Evolutionary conservation across 2,329 filamentous ascomycete species (phyloP).

Genomic region (Bipolaris victoriae): DNA sequence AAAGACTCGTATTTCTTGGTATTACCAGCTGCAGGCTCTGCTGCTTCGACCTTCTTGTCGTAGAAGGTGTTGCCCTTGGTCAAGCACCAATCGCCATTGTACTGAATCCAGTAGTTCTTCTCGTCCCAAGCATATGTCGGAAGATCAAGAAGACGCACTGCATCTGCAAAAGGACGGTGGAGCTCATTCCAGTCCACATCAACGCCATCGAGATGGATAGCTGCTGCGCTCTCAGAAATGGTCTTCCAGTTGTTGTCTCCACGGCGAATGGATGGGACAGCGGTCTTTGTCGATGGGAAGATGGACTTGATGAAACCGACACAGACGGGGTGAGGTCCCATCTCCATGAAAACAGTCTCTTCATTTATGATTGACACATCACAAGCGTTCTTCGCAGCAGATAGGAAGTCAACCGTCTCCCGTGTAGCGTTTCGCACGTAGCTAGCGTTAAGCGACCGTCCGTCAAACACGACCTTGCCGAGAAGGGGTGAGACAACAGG

Average conservation of each 20-base stretch:
- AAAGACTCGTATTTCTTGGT: conserved; percentile 4
- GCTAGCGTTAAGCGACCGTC: neutral
- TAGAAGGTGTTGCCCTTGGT: conserved; percentile 23
- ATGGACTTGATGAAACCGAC: conserved; percentile 3
- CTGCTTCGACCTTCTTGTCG: neutral
- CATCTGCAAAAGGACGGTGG: conserved; percentile 58
- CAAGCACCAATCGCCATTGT: conserved; percentile 41
- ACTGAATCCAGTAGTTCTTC: conserved; percentile 48
- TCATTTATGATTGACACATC: neutral
- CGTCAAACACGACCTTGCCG: neutral
- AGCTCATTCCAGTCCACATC: conserved; percentile 68
- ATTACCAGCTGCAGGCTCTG: neutral
- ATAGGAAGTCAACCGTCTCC: neutral
- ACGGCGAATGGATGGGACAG: neutral
- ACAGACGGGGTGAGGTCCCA: conserved; percentile 4
- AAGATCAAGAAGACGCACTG: conserved; percentile 58
- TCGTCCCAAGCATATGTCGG: conserved; percentile 52
- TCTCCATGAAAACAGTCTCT: conserved; percentile 2
- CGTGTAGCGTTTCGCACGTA: neutral
- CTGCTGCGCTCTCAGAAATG: neutral
- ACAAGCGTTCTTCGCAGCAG: neutral
- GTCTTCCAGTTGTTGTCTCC: conserved; percentile 7
- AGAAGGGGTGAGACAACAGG: conserved; percentile 1
- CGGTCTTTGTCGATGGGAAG: neutral
- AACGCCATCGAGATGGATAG: conserved; percentile 52